Evolutionary conservation across 805 yeast genomes (phyloP).

Genomic region (Saccharomyces jurei): DNA sequence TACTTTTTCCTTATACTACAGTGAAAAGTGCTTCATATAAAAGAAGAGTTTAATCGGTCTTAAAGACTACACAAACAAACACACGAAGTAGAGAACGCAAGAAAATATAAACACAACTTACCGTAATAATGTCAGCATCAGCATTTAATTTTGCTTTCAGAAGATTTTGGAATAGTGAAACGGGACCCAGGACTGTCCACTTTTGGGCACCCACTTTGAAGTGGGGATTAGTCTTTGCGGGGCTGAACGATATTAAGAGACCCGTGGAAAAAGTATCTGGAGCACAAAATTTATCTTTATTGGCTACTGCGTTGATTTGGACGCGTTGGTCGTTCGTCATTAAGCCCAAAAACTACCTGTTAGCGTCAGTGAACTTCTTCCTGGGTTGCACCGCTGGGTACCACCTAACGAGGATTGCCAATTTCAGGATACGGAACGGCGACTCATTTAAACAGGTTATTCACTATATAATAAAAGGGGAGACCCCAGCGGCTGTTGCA

Average conservation of each 20-base stretch:
- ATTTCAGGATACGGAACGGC: conserved; percentile 58
- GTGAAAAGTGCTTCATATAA: not conserved
- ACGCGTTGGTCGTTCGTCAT: conserved; percentile 97
- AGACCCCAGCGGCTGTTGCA: not conserved
- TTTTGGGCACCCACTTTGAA: conserved; percentile 80
- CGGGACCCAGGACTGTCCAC: conserved; percentile 96
- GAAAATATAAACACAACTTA: not conserved
- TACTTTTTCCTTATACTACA: not conserved
- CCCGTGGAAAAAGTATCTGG: conserved; percentile 91
- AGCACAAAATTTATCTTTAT: conserved; percentile 54
- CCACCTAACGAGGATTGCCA: conserved; percentile 66
- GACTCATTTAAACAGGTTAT: conserved; percentile 51
- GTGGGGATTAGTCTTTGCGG: conserved; percentile 91
- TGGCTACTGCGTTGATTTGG: conserved; percentile 93
- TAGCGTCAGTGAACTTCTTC: conserved; percentile 93
- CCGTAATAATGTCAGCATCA: conserved; percentile 8
- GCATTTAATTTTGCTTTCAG: conserved; percentile 36
- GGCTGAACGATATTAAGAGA: conserved; percentile 74
- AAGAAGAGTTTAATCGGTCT: not conserved
- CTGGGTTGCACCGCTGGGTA: conserved; percentile 82
- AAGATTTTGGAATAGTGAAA: conserved; percentile 71
- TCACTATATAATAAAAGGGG: conserved; percentile 50
- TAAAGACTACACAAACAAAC: not conserved
- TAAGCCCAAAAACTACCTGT: conserved; percentile 73
- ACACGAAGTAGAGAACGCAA: not conserved